Evolutionary conservation across 805 yeast species (phyloP), one percentile per base, ranked within the genome.

Genomic region (Yarrowia porcina): DNA sequence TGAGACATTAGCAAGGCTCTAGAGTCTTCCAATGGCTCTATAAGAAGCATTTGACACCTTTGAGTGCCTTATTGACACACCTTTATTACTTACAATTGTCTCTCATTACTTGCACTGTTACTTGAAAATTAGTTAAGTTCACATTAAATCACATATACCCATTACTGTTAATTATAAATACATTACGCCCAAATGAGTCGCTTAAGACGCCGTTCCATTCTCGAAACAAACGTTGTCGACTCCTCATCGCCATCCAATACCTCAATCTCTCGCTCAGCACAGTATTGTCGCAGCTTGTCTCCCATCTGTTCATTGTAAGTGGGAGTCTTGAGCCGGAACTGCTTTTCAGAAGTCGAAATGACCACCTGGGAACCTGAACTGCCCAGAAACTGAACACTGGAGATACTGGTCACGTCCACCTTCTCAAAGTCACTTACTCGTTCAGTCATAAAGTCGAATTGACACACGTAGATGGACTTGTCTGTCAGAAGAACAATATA

Each of bases 401-500:
- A 23, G 13, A 52, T 52, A 4, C 25, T 8, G 25, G 4, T 9
- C 10, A 36, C 44, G 25, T 52, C 59, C 23, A 52, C 33, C 44
- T 56, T 39, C 9, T 49, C 42, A 47, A 61, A 68, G 21, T 67
- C 68, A 4, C 47, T 38, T 18, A 73, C 63, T 17, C 68, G 67
- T 12, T 68, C 69, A 7, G 60, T 38, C 9, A 60, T 50, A 1
- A 67, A 63, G 33, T 66, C 68, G 49, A 68, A 70, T 20, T 68
- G 66, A 12, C 71, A 69, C 9, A 73, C 65, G 59, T 69, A 70
- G 12, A 74, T 47, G 10, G 68, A 64, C 5, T 45, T 42, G 45
- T 69, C 66, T 4, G 75, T 67, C 11, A 73, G 63, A 3, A 74
- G 64, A 23, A 75, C 63, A 4, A 75, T 67, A 13, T 67, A 52